phyloP scores from a whole-genome alignment of 2,329 filamentous ascomycete genomes.

The Dichotomopilus funicola region DNA sequence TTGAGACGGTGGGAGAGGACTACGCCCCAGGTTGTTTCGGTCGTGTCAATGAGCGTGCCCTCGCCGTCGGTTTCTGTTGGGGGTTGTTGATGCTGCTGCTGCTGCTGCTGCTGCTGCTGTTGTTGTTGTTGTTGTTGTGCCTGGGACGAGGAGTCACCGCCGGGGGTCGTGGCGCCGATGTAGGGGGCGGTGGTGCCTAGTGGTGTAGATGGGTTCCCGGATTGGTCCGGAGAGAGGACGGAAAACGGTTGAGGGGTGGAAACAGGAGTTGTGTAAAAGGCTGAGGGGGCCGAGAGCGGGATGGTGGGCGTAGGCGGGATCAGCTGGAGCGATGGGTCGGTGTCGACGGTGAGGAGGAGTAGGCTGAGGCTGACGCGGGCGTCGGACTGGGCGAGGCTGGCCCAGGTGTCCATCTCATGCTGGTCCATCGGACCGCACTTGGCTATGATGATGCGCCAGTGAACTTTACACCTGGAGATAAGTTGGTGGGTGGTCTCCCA shows the following conservation, averaged over 20 bases:
- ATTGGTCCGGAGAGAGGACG: slow-evolving; percentile 56
- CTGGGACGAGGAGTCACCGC: neutral
- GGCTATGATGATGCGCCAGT: slow-evolving; percentile 71
- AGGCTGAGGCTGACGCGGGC: slow-evolving; percentile 45
- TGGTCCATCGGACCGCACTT: slow-evolving; percentile 63
- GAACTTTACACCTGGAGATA: slow-evolving; percentile 61
- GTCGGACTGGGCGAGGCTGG: slow-evolving; percentile 49
- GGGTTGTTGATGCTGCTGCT: neutral
- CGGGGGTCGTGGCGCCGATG: slow-evolving; percentile 22
- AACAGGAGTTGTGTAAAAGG: slow-evolving; percentile 56
- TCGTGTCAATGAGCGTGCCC: slow-evolving; percentile 62
- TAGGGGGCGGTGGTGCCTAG: slow-evolving; percentile 26
- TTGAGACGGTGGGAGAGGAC: slow-evolving; percentile 61
- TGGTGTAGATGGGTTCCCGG: slow-evolving; percentile 44
- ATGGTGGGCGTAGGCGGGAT: slow-evolving; percentile 49
- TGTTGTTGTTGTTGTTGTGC: slow-evolving; percentile 32
- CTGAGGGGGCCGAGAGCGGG: slow-evolving; percentile 37
- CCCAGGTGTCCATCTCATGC: slow-evolving; percentile 58
- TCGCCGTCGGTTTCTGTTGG: slow-evolving; percentile 38
- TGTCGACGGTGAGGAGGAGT: slow-evolving; percentile 59
- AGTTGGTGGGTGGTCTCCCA: slow-evolving; percentile 74
- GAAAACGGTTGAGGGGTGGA: slow-evolving; percentile 57
- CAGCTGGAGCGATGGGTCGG: slow-evolving; percentile 56
- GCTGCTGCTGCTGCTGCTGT: slow-evolving; percentile 27
- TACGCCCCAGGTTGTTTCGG: slow-evolving; percentile 71